Percentiles rank a stretch among this genome's conserved stretches.
These are phyloP conservation scores for Syncephalis plumigaleata DNA, from an alignment of 371 early-diverging fungal species.

Conservation along the genomic window DNA sequence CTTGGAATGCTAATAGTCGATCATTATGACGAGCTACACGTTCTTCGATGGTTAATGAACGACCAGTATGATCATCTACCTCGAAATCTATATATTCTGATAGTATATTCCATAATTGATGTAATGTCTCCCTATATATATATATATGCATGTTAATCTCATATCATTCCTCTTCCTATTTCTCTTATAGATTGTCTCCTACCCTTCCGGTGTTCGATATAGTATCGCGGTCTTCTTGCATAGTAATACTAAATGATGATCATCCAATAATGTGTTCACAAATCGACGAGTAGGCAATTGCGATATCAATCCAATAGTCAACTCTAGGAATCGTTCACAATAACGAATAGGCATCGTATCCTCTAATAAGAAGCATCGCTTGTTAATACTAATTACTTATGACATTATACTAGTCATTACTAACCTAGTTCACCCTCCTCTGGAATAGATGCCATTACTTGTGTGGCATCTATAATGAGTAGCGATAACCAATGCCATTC, in stretches of 20 bases:
- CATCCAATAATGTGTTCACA: slow-evolving; percentile 60
- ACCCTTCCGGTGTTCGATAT: slow-evolving; percentile 3
- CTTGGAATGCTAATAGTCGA: slow-evolving; percentile 46
- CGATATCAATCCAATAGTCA: slow-evolving; percentile 66
- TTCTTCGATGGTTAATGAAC: slow-evolving; percentile 42
- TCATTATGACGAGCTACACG: slow-evolving; percentile 39
- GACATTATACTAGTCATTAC: too few relatives aligned
- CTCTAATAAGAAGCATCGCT: too few relatives aligned
- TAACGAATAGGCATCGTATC: slow-evolving; percentile 13
- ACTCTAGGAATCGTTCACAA: slow-evolving; percentile 58
- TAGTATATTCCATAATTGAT: slow-evolving; percentile 38
- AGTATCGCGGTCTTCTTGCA: slow-evolving; percentile 33
- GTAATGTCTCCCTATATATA: slow-evolving; percentile 19
- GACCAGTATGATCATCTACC: slow-evolving; percentile 69
- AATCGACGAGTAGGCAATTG: slow-evolving; percentile 86
- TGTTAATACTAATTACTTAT: too few relatives aligned
- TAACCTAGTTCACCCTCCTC: too few relatives aligned
- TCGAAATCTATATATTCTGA: slow-evolving; percentile 55
- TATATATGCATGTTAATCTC: too few relatives aligned
- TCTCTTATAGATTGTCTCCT: too few relatives aligned
- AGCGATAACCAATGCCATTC: too few relatives aligned
- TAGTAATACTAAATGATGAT: slow-evolving; percentile 53
- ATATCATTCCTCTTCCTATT: too few relatives aligned
- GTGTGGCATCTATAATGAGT: too few relatives aligned
- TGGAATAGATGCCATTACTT: too few relatives aligned